Conservation (phyloP, 225 moss, liverwort and hornwort genomes). For the Polytrichum formosum region DNA sequence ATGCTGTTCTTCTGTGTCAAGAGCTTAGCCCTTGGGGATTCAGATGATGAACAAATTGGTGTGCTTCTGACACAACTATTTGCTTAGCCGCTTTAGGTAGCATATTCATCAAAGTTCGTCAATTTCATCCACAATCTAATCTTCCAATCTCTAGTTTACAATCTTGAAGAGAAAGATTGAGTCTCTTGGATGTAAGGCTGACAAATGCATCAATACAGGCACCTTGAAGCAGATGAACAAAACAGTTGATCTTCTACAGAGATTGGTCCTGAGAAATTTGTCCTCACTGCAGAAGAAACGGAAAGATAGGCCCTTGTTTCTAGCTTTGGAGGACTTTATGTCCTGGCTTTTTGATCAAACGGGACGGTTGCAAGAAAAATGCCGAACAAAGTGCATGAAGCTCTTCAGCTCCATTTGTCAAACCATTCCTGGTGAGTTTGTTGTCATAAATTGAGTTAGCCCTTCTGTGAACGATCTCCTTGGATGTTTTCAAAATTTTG, state of each 20-base stretch:
- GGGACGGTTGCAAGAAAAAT: conserved; percentile 59
- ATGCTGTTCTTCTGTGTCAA: conserved; percentile 84
- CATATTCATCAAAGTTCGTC: too few species aligned
- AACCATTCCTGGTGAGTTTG: conserved; percentile 58
- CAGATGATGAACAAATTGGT: conserved; percentile 81
- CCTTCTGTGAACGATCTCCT: neutral
- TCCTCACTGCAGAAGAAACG: conserved; percentile 46
- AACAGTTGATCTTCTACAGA: conserved; percentile 63
- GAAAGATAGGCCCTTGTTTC: conserved; percentile 72
- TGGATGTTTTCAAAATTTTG: neutral
- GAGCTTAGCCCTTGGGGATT: conserved; percentile 81
- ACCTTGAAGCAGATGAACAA: conserved; percentile 84
- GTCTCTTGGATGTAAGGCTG: neutral
- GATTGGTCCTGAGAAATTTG: conserved; percentile 73
- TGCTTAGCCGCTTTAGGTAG: too few species aligned
- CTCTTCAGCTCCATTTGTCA: conserved; percentile 68
- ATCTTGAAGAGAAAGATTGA: neutral
- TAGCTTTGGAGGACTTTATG: conserved; percentile 58
- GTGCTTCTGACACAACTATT: conserved; percentile 4
- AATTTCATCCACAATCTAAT: too few species aligned
- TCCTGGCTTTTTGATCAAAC: conserved; percentile 81
- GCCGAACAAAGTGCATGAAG: conserved; percentile 83
- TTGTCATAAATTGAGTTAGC: neutral
- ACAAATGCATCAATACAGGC: conserved; percentile 42
- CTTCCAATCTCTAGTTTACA: neutral